Base-by-base conservation (phyloP, 176 grass and related monocot species). In the Neostapfia colusana region DNA sequence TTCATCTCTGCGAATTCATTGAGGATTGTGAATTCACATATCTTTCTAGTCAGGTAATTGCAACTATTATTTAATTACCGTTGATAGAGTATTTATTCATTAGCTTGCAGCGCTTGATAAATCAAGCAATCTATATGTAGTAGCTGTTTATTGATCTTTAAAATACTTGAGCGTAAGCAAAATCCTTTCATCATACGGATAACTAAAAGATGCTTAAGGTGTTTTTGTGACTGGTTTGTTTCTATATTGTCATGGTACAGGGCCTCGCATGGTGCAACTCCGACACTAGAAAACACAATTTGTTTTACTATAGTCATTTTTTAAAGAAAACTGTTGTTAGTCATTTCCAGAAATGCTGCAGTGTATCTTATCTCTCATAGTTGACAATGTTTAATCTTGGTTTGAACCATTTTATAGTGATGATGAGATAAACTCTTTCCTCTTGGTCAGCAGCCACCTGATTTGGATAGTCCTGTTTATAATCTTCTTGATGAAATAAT, bases 11-110 rank as follows among this genome's bases (percentile, higher is more conserved):
- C 53, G 95, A 98, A 85, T 98, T 98, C 77, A 98, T 98, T 23
- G 95, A 98, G 81, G 95, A 98, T 70, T 98, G 91, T 69, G 95
- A 98, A 75, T 98, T 98, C 70, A 95, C 95, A 70, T 98, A 95
- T 84, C 91, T 98, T 74, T 98, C 91, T 62, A 90, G 76, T 45
- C 95, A 98, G 95, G 95, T 97, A 81, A 54, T 28, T 85, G 38
- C 39, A 59, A 48, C 16, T 48, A 71, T 73, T 84, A 28, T 27
- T 54, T 45, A 55, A 26, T 73, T 40, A 55, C 2, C 56, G 27
- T 46, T 69, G 36, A 46, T 79, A 75, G 68, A 54, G 11, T 38
- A 36, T 48, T 69, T 53, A 42, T 74, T 74, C 69, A 17, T 63
- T 79, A 56, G 3, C 8, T 73, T 62, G 13, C 24, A 76, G 54